Evolutionary conservation across 441 rosid genomes (phyloP).

Genomic region (Pelargonium citronellum): DNA sequence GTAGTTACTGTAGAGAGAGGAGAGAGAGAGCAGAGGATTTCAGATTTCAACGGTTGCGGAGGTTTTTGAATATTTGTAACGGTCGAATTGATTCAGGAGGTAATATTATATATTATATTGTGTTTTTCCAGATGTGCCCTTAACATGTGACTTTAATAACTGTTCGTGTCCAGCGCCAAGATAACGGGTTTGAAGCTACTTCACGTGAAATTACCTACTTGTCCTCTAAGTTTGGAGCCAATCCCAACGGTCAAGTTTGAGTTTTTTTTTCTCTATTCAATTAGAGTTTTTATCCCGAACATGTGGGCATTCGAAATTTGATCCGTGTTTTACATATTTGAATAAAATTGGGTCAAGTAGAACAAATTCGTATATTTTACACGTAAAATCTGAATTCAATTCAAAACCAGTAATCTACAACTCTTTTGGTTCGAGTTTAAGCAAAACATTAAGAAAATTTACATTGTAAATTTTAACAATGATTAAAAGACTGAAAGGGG

Average conservation of each 20-base stretch:
- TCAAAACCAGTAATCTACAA: no score
- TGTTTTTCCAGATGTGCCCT: neutral
- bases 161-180: neutral
- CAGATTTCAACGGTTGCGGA: neutral
- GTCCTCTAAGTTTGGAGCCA: neutral
- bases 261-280: no score
- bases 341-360: no score
- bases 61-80: neutral
- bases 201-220: neutral
- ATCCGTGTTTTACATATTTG: no score
- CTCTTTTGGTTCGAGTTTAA: no score
- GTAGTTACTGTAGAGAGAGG: slow-evolving; percentile 12
- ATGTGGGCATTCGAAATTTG: no score
- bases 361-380: no score
- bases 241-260: neutral
- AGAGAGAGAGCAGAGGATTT: slow-evolving; percentile 1
- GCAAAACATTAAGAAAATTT: no score
- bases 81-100: slow-evolving; percentile 15
- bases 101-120: neutral
- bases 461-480: no score
- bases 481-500: no score
- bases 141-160: neutral
- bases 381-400: no score
- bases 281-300: no score
- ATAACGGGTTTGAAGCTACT: neutral